Base-by-base conservation (phyloP, 495 filamentous ascomycete species). In the Aspergillus avenaceus region DNA sequence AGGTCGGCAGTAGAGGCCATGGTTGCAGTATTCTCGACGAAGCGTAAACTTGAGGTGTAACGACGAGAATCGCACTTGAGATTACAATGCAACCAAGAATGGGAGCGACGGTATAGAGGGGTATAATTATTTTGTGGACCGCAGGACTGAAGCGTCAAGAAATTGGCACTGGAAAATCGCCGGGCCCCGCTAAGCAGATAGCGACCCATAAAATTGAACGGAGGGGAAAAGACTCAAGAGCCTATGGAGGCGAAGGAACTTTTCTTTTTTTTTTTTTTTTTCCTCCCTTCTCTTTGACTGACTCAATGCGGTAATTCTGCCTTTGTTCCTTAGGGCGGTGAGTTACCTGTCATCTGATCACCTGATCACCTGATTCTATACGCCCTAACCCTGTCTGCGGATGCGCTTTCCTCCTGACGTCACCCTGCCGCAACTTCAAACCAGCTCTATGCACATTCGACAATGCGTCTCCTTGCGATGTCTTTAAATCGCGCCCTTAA, bases 201-300 rank as follows among this genome's bases (percentile, higher is more conserved):
- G 47, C 59, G 72, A 70, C 71, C 65, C 71, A 74, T 74, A 65
- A 65, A n/a, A n/a, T n/a, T n/a, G n/a, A n/a, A 67, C 34, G 50
- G 50, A 66, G 61, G 61, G 67, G 54, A 54, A 34, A 38, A 48
- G n/a, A n/a, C n/a, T 59, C 50, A 22, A 47, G 40, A 38, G 31
- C 27, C 22, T 42, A 14, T 37, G 40, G 52, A 58, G 53, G 56
- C 62, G 59, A 57, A 49, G 62, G 58, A 56, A 45, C 50, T 54
- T 60, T 58, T 66, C 68, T 74, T 68, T 61, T 47, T 47, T 32
- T 24, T n/a, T 50, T 36, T 38, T 38, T 11, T 38, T 47, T 53
- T 31, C 42, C 41, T 25, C 34, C 43, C 23, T 46, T 25, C 34
- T 47, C 23, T 18, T 18, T 32, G 8, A 7, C 47, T 67, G 67